Evolutionary conservation across 2,329 filamentous ascomycete genomes (phyloP), one percentile per base, ranked within the genome.

Genomic region (Scytalidium sp.): DNA sequence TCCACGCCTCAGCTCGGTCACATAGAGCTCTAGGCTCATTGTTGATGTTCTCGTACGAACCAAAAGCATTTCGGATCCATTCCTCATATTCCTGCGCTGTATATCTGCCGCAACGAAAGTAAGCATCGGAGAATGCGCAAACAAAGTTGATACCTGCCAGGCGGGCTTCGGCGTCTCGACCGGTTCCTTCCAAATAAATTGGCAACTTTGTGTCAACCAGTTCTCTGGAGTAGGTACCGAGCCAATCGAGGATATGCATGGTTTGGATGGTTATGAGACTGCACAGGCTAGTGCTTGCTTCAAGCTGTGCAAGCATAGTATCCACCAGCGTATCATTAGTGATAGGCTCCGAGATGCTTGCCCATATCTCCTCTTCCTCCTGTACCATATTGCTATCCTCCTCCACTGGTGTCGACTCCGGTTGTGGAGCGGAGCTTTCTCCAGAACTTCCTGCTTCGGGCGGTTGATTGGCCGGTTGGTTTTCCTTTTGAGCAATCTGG

Each of bases 271-370:
- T 76, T 58, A 72, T 64, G 32, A 80, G 64, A 54, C 73, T 73
- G 61, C 75, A 80, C 47, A 76, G 70, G 39, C 67, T 76, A 50
- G 70, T 80, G 62, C 74, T 75, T 43, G 68, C 78, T 57, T 70
- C 81, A 45, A 89, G 65, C 54, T 85, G 81, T 3, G 85, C 83
- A 25, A 87, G 72, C 13, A 83, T 75, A 0, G 85, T 89, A 53
- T 90, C 87, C 1, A 89, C 70, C 6, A 90, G 75, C 1, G 82
- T 81, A 43, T 76, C 74, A 21, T 80, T 76, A 2, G 84, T 86
- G 21, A 88, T 71, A 0, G 85, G 81, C 55, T 86, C 83, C 47
- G 86, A 74, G n/a, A 90, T 75, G 3, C 75, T 79, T 17, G 83
- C 84, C 78, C 83, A 87, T 58, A 85, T 78, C 52, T 83, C 83